Evolutionary conservation across 2,329 filamentous ascomycete genomes (phyloP).

Genomic region (Eutypella sp.): DNA sequence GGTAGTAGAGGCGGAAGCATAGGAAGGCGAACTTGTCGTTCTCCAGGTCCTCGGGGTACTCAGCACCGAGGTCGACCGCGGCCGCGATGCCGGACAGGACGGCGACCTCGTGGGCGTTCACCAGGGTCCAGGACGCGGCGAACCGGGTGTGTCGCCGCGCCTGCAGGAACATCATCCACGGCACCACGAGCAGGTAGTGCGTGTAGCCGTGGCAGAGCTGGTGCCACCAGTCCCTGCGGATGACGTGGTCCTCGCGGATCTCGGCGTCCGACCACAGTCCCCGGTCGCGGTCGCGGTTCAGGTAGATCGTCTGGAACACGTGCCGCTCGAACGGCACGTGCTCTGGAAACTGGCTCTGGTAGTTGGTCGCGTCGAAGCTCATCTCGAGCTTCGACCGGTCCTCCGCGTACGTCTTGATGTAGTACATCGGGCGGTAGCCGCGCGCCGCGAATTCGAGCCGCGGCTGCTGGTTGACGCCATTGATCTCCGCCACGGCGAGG

Average conservation of each 20-base stretch:
- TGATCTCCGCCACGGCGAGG: constrained; percentile 30
- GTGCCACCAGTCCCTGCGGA: constrained; percentile 57
- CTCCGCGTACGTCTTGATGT: constrained; percentile 50
- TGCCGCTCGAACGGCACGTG: constrained; percentile 32
- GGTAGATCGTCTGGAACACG: constrained; percentile 45
- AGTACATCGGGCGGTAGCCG: constrained; percentile 47
- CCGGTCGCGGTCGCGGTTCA: constrained; percentile 51
- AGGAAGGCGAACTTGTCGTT: constrained; percentile 57
- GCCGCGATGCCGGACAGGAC: constrained; percentile 64
- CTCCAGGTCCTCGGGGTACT: constrained; percentile 59
- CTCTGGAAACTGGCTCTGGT: constrained; percentile 56
- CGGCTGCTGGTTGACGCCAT: constrained; percentile 32
- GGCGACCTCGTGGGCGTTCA: constrained; percentile 64
- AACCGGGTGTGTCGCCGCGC: constrained; percentile 56
- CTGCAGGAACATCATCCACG: constrained; percentile 63
- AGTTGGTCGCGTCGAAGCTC: constrained; percentile 50
- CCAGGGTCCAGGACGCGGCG: constrained; percentile 60
- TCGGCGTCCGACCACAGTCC: constrained; percentile 50
- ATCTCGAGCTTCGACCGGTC: constrained; percentile 51
- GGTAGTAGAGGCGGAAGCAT: constrained; percentile 56
- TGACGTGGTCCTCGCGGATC: constrained; percentile 49
- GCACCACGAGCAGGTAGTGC: constrained; percentile 56
- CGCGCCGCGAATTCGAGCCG: constrained; percentile 37
- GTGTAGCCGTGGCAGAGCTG: constrained; percentile 56
- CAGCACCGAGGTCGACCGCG: constrained; percentile 61